Evolutionary conservation across 2,329 filamentous ascomycete genomes (phyloP).

Genomic region (Pseudogymnoascus sp.): DNA sequence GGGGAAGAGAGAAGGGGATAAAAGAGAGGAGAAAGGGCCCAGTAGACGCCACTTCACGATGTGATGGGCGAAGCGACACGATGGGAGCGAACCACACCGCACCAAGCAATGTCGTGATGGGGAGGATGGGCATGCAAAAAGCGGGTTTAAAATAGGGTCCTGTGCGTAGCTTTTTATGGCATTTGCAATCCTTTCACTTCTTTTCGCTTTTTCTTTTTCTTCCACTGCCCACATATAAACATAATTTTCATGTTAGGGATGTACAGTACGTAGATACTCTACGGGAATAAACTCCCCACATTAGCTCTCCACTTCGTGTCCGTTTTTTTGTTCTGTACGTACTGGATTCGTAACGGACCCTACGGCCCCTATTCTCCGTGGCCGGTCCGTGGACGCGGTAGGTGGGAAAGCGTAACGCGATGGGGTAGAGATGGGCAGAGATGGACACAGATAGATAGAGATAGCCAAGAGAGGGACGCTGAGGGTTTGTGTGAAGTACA

Average conservation of each 20-base stretch:
- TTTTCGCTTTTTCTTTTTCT: slow-evolving; percentile 12
- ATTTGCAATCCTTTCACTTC: slow-evolving; percentile 9
- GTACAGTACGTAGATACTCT: background rate
- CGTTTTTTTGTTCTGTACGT: background rate
- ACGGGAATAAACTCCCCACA: background rate
- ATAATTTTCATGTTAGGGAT: background rate
- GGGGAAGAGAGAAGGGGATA: background rate
- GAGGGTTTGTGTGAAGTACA: slow-evolving; percentile 1
- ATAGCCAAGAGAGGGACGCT: background rate
- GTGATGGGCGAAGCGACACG: background rate
- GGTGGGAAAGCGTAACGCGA: background rate
- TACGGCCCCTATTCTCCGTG: background rate
- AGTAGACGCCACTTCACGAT: background rate
- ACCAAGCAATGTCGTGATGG: slow-evolving; percentile 61
- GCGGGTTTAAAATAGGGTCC: slow-evolving; percentile 1
- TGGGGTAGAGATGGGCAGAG: background rate
- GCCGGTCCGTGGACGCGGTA: background rate
- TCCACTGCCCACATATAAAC: background rate
- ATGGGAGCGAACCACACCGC: slow-evolving; percentile 43
- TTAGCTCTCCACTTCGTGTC: background rate
- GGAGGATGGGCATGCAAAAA: slow-evolving; percentile 11
- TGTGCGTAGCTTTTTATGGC: no score
- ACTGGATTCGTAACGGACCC: background rate
- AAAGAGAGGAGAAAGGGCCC: background rate
- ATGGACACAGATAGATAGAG: background rate